Percentiles rank a stretch among this genome's conserved stretches.
These are phyloP conservation scores for Cetraspora pellucida DNA, from an alignment of 192 early-diverging fungal genomes.

Conservation along the genomic window DNA sequence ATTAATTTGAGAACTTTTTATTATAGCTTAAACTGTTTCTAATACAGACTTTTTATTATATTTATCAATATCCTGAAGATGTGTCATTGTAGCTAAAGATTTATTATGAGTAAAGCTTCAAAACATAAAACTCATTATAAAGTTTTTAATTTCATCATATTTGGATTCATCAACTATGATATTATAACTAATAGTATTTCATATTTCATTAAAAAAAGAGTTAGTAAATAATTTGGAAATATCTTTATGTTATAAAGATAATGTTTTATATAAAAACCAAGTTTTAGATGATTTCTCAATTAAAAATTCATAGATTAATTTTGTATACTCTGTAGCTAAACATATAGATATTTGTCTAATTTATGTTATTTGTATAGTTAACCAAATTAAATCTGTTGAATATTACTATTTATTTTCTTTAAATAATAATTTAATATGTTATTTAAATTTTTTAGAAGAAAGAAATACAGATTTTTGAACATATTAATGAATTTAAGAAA, in stretches of 20 bases:
- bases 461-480: not conserved
- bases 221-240: not conserved
- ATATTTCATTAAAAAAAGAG: not conserved
- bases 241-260: not conserved
- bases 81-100: not conserved
- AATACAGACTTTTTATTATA: not conserved
- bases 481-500: not conserved
- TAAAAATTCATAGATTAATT: not conserved
- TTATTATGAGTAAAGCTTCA: not conserved
- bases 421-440: not conserved
- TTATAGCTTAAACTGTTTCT: not conserved
- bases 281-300: not conserved
- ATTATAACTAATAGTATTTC: not conserved
- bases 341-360: not conserved
- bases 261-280: not conserved
- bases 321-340: not conserved
- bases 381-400: slow-evolving; percentile 5
- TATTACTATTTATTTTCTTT: not conserved
- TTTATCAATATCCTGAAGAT: not conserved
- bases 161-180: not conserved
- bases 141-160: not conserved
- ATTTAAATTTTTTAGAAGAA: not conserved
- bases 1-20: not conserved
- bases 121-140: not conserved
- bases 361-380: not conserved